phyloP scores from a whole-genome alignment of 371 early-diverging fungal species.

The Mortierella sp. region DNA sequence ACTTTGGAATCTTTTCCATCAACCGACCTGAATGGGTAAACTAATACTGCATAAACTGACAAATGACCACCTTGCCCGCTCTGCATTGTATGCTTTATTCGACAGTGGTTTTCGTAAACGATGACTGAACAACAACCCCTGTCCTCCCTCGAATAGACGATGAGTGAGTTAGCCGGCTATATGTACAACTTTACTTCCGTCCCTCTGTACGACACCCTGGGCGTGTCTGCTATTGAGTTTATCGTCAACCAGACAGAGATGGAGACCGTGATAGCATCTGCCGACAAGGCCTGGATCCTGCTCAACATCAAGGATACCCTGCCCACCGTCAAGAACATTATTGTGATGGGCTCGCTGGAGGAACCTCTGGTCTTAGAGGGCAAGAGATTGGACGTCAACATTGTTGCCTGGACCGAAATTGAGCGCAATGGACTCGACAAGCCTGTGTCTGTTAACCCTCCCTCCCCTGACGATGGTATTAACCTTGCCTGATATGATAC shows the following conservation, averaged over 20 bases:
- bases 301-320: constrained; percentile 68
- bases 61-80: background rate
- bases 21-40: constrained; percentile 95
- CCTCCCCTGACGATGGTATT: constrained; percentile 71
- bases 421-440: constrained; percentile 70
- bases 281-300: constrained; percentile 85
- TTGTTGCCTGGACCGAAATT: constrained; percentile 72
- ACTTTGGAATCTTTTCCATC: constrained; percentile 77
- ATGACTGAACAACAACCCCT: background rate
- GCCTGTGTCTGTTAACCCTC: constrained; percentile 62
- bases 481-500: background rate
- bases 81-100: background rate
- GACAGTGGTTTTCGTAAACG: background rate
- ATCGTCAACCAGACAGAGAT: constrained; percentile 83
- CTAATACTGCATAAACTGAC: background rate
- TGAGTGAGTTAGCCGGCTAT: constrained; percentile 86
- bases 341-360: constrained; percentile 81
- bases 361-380: constrained; percentile 45
- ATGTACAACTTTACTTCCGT: constrained; percentile 77
- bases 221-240: constrained; percentile 77
- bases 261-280: constrained; percentile 76
- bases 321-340: constrained; percentile 74
- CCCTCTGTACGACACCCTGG: constrained; percentile 97
- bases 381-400: constrained; percentile 43
- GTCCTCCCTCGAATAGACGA: constrained; percentile 54